These are phyloP conservation scores for Gyromitra esculenta DNA, from an alignment of 2,329 filamentous ascomycete species.

Conservation along the genomic window DNA sequence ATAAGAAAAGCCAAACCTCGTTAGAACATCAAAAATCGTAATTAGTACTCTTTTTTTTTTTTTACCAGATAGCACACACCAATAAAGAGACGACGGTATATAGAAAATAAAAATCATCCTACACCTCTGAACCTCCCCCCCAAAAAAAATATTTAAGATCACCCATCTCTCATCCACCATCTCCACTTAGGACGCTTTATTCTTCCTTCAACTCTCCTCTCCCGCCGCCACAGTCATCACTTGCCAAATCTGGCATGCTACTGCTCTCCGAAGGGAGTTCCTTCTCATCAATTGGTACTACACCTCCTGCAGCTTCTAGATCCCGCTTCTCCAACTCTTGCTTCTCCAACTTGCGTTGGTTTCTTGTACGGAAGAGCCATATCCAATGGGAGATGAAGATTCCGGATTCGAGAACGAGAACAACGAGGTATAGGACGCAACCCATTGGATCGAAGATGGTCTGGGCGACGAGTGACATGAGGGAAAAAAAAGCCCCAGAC, in stretches of 20 bases:
- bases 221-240: not conserved
- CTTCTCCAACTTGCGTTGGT: slow-evolving; percentile 34
- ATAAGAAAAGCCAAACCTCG: not conserved
- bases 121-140: not conserved
- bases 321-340: slow-evolving; percentile 1
- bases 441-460: slow-evolving; percentile 71
- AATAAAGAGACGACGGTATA: not conserved
- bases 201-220: not conserved
- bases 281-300: slow-evolving; percentile 10
- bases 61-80: not conserved
- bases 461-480: slow-evolving; percentile 69
- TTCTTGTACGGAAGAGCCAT: slow-evolving; percentile 61
- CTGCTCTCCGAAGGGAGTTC: slow-evolving; percentile 4
- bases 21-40: not conserved
- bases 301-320: slow-evolving; percentile 5
- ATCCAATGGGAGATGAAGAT: slow-evolving; percentile 70
- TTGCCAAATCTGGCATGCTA: not conserved
- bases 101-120: not conserved
- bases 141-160: not conserved
- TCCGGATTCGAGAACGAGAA: slow-evolving; percentile 68
- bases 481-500: slow-evolving; percentile 70
- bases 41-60: not conserved
- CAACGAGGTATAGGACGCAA: slow-evolving; percentile 69
- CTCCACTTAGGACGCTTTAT: not conserved
- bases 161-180: not conserved